phyloP scores from a whole-genome alignment of 1,139 yeast genomes.

The Suhomyces coccinellae region DNA sequence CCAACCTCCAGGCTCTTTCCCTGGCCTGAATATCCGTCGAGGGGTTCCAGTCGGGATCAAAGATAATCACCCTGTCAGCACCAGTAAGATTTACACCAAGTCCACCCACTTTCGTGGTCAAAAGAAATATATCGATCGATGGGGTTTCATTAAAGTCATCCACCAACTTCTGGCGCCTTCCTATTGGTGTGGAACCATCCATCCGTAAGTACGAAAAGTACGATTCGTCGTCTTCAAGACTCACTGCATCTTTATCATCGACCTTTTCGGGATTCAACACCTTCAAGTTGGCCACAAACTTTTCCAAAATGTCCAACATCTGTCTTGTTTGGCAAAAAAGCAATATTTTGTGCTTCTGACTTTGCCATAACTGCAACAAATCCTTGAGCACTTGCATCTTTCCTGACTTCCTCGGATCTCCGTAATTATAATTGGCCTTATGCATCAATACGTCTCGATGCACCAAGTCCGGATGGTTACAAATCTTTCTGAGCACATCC shows the following conservation, averaged over 20 bases:
- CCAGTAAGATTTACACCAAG: slow-evolving; percentile 93
- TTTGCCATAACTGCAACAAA: slow-evolving; percentile 71
- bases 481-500: slow-evolving; percentile 83
- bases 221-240: slow-evolving; percentile 17
- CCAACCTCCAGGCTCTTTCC: slow-evolving; percentile 96
- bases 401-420: slow-evolving; percentile 75
- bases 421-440: slow-evolving; percentile 52
- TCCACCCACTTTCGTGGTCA: slow-evolving; percentile 96
- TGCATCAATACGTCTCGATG: slow-evolving; percentile 50
- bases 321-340: slow-evolving; percentile 90
- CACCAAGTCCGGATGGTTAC: slow-evolving; percentile 93
- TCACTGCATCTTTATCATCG: slow-evolving; percentile 13
- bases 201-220: slow-evolving; percentile 64
- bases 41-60: slow-evolving; percentile 98
- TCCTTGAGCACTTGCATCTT: slow-evolving; percentile 88
- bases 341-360: slow-evolving; percentile 74
- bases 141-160: slow-evolving; percentile 72
- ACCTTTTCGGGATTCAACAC: slow-evolving; percentile 19
- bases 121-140: slow-evolving; percentile 61
- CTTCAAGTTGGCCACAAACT: slow-evolving; percentile 48
- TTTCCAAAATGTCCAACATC: slow-evolving; percentile 85
- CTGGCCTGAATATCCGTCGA: slow-evolving; percentile 96
- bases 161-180: slow-evolving; percentile 72
- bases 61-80: slow-evolving; percentile 91
- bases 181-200: slow-evolving; percentile 93